A percentile compares a stretch with the other conserved stretches of the same genome.
Conservation (phyloP, 306 rosid genomes). For the Morella rubra region DNA sequence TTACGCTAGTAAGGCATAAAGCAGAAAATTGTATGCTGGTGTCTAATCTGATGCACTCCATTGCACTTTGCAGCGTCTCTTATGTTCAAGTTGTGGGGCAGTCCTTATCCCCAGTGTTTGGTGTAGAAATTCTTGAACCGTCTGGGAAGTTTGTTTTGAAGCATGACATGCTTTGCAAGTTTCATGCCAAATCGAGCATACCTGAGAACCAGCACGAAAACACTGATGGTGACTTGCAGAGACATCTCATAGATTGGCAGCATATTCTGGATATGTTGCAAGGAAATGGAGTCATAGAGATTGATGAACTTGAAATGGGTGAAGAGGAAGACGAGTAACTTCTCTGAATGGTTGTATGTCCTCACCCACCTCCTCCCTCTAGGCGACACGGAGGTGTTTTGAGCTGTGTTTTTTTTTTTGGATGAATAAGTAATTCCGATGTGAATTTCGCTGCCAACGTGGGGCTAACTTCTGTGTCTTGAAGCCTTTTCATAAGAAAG, state of each 20-base stretch:
- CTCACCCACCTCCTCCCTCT: background rate
- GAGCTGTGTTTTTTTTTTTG: no score
- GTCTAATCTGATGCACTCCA: slow-evolving; percentile 19
- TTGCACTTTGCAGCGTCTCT: slow-evolving; percentile 60
- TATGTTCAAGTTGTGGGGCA: slow-evolving; percentile 68
- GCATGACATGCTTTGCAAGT: slow-evolving; percentile 32
- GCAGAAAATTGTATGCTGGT: slow-evolving; percentile 13
- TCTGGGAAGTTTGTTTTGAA: slow-evolving; percentile 61
- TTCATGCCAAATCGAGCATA: slow-evolving; percentile 13
- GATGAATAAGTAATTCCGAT: no score
- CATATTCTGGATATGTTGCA: slow-evolving; percentile 38
- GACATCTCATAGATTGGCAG: slow-evolving; percentile 31
- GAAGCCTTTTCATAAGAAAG: no score
- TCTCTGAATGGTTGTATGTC: slow-evolving; percentile 26
- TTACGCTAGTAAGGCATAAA: background rate
- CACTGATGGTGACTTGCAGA: slow-evolving; percentile 14
- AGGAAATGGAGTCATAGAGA: slow-evolving; percentile 25
- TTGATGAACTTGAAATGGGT: slow-evolving; percentile 37
- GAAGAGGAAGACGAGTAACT: slow-evolving; percentile 50
- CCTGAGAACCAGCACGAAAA: slow-evolving; percentile 35
- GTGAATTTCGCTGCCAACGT: no score
- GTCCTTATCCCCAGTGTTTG: slow-evolving; percentile 57
- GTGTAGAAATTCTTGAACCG: slow-evolving; percentile 52
- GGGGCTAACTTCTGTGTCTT: no score
- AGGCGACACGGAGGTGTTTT: no score